These are phyloP conservation scores for Trichosporon sp. DNA, from an alignment of 1,284 basidiomycete species.

Conservation along the genomic window DNA sequence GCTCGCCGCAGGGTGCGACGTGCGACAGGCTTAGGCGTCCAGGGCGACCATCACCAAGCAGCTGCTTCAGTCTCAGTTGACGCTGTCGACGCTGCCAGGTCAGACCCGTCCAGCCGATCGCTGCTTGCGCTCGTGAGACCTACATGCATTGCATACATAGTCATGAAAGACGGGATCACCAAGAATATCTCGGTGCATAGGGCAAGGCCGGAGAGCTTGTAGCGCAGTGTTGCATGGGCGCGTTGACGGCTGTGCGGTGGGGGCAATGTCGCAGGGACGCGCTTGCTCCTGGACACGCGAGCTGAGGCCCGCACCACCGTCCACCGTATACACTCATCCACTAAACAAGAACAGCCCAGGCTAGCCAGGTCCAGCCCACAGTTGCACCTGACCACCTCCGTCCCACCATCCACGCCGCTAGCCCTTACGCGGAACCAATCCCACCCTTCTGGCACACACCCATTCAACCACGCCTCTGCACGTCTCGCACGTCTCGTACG, in stretches of 20 bases:
- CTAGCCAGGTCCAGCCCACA: not conserved
- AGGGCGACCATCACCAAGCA: not conserved
- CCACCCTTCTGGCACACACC: constrained; percentile 2
- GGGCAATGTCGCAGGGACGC: constrained; percentile 1
- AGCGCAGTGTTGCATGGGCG: too few species aligned
- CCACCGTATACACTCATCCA: not conserved
- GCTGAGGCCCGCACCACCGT: too few species aligned
- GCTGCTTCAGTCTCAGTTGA: not conserved
- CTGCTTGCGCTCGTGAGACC: too few species aligned
- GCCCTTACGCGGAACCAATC: constrained; percentile 5
- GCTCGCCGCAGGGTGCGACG: not conserved
- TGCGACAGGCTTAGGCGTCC: constrained; percentile 6
- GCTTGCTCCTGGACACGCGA: not conserved
- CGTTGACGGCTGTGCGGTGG: too few species aligned
- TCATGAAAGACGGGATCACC: too few species aligned
- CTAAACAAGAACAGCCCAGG: not conserved
- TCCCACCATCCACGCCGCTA: not conserved
- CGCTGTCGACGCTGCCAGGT: too few species aligned
- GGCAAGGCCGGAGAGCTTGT: too few species aligned
- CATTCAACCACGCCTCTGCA: not conserved
- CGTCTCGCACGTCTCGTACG: not conserved
- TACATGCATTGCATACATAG: too few species aligned
- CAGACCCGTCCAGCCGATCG: not conserved
- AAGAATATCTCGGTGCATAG: too few species aligned
- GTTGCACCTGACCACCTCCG: not conserved